Conservation (phyloP, 2,329 filamentous ascomycete species). For the Xylariaceae sp. region DNA sequence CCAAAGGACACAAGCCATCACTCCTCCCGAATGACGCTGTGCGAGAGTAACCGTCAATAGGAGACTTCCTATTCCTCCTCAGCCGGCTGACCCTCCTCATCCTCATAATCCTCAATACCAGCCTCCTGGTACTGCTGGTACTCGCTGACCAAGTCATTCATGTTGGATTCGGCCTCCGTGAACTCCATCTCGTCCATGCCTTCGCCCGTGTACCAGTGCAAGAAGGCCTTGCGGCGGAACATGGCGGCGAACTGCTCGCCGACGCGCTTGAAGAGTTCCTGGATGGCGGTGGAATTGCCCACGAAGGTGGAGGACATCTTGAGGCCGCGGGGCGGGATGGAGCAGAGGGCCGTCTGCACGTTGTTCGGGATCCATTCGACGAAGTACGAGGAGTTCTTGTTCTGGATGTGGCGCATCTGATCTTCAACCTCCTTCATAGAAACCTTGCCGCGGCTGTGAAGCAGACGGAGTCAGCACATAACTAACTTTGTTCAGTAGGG, state of each 20-base stretch:
- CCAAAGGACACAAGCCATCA: too few relatives aligned
- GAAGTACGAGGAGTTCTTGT: conserved; percentile 99
- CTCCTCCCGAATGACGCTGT: too few relatives aligned
- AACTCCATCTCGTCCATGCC: conserved; percentile 99
- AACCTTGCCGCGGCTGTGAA: conserved; percentile 82
- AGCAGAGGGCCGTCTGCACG: conserved; percentile 98
- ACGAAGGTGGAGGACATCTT: conserved; percentile 99
- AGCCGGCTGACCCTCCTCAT: conserved; percentile 70
- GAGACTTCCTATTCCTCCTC: conserved; percentile 45
- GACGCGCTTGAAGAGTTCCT: conserved; percentile 99
- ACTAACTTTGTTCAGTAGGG: neutral
- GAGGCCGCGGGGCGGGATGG: conserved; percentile 92
- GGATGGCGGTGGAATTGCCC: conserved; percentile 98
- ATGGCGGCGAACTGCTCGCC: conserved; percentile 99
- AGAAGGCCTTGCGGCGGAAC: conserved; percentile 99
- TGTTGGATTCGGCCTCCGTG: conserved; percentile 99
- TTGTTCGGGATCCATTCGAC: conserved; percentile 99
- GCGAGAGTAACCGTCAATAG: too few relatives aligned
- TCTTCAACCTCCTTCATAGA: conserved; percentile 99
- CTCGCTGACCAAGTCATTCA: conserved; percentile 99
- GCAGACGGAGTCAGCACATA: conserved; percentile 26
- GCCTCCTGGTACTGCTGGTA: conserved; percentile 99
- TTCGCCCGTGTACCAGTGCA: conserved; percentile 99
- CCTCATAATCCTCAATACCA: conserved; percentile 92
- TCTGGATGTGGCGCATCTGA: conserved; percentile 99